phyloP scores from a whole-genome alignment of 2,329 filamentous ascomycete species.

The Fonsecaea erecta region DNA sequence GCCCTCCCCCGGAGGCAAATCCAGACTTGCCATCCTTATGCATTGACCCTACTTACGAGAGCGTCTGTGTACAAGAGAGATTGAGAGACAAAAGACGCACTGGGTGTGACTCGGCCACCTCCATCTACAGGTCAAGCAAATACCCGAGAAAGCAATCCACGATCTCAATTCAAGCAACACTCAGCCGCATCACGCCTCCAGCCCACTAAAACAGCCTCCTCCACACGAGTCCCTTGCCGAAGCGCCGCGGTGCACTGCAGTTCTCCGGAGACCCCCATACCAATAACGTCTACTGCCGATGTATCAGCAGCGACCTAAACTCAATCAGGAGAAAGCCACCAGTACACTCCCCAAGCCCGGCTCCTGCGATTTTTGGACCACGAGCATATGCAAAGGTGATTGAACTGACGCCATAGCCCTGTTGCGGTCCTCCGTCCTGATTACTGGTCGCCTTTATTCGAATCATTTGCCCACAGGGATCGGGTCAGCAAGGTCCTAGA shows the following conservation, averaged over 20 bases:
- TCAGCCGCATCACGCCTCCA: constrained; percentile 8
- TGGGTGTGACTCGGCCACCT: not conserved
- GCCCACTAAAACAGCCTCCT: constrained; percentile 9
- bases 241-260: constrained; percentile 19
- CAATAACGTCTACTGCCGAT: constrained; percentile 24
- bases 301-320: constrained; percentile 32
- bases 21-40: not conserved
- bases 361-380: constrained; percentile 16
- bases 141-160: constrained; percentile 18
- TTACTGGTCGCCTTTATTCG: constrained; percentile 3
- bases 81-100: not conserved
- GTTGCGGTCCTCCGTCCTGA: not conserved
- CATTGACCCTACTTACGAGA: constrained; percentile 1
- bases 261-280: constrained; percentile 15
- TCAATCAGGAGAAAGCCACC: constrained; percentile 34
- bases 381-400: constrained; percentile 3
- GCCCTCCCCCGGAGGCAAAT: not conserved
- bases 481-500: constrained; percentile 5
- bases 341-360: not conserved
- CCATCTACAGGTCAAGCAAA: constrained; percentile 6
- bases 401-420: constrained; percentile 6
- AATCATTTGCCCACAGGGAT: constrained; percentile 4
- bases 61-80: not conserved
- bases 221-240: constrained; percentile 17
- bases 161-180: constrained; percentile 13